Base-by-base conservation (phyloP, 106 monocot genomes). In the Dendrobium catenatum region DNA sequence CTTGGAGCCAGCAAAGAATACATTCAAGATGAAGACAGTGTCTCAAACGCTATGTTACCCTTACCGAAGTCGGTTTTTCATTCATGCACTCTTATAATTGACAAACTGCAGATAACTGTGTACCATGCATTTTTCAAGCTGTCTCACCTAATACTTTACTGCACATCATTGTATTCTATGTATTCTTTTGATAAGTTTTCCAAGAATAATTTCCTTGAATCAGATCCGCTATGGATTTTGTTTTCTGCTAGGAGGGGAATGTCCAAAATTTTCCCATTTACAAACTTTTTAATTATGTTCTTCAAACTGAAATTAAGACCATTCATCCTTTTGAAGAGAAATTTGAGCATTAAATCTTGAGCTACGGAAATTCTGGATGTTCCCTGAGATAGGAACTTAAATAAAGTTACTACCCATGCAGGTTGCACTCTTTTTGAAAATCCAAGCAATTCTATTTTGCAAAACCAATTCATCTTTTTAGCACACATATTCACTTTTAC, bases 1-100 rank as follows among this genome's bases (percentile, higher is more conserved):
- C 85, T 88, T 82, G 90, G 88, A 80, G 82, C 86, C 24, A 86
- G 79, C 68, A 64, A 66, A 19, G 77, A 82, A 64, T 68, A 88
- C 47, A 48, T 61, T 79, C 80, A 88, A 82, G 85, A 84, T 85
- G 95, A 80, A 82, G 86, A 87, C 72, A 79, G 81, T 81, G 82
- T 55, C 80, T 76, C 79, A 83, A 80, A 93, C 79, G 64, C 82
- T 37, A 67, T 80, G 42, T 29, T 33, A 49, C 42, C 42, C 8
- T 49, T 67, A 29, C 6, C 80, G 59, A 88, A 85, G 93, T 93
- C 40, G 76, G 79, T 68, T 5, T 81, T 22, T 44, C 20, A 17
- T 46, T 18, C 4, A 47, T 70, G 9, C 37, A 26, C 24, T 24
- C 6, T 24, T 66, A 66, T 66, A 24, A 37, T 70, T 11, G 29